Conservation (phyloP, 2,329 filamentous ascomycete genomes). For the Claviceps citrina region DNA sequence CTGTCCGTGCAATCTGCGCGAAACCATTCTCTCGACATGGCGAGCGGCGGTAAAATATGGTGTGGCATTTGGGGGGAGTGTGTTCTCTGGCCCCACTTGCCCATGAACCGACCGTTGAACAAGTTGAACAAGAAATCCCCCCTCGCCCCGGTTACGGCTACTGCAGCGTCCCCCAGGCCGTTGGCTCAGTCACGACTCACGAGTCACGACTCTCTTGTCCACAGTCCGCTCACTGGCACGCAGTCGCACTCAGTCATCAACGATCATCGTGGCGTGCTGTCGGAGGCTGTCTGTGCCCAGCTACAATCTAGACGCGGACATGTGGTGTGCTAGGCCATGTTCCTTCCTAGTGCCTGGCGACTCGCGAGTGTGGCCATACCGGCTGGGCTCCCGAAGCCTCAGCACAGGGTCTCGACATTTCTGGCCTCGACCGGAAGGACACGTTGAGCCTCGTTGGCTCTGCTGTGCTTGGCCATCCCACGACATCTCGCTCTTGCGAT, state of each 20-base stretch:
- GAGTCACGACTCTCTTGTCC: too few relatives aligned
- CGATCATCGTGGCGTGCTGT: slow-evolving; percentile 3
- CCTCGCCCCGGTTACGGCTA: neutral
- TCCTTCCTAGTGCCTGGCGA: neutral
- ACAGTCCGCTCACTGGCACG: too few relatives aligned
- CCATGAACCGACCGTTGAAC: neutral
- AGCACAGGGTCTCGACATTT: neutral
- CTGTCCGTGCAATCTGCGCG: too few relatives aligned
- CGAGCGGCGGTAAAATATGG: too few relatives aligned
- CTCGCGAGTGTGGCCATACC: neutral
- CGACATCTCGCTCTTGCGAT: neutral
- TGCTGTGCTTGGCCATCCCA: neutral
- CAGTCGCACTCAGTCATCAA: neutral
- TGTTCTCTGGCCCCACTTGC: neutral
- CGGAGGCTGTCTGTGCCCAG: neutral
- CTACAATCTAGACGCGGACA: neutral
- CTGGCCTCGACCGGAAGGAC: too few relatives aligned
- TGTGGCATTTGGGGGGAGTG: too few relatives aligned
- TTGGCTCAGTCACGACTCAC: neutral
- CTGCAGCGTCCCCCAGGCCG: neutral
- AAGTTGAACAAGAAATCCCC: neutral
- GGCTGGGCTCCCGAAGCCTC: slow-evolving; percentile 6
- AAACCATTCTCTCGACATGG: too few relatives aligned
- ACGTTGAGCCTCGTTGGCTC: neutral
- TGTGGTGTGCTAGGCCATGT: neutral